A percentile compares a stretch with the other conserved stretches of the same genome.
Conservation (phyloP, 768 basidiomycete genomes). For the Agrocybe praecox region DNA sequence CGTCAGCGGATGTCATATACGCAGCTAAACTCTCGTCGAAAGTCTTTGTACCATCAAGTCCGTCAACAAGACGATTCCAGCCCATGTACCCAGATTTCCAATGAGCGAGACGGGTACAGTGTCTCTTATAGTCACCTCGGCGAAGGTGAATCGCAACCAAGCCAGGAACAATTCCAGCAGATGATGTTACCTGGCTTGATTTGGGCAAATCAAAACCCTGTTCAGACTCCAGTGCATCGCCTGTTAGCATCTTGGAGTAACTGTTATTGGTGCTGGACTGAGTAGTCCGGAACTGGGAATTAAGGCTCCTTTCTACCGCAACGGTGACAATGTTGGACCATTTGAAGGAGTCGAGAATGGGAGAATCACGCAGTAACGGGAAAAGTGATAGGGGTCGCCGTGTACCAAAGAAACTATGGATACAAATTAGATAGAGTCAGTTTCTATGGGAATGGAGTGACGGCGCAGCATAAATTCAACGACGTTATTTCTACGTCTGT, state of each 20-base stretch:
- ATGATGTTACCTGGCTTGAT: too few relatives aligned
- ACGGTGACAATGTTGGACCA: slow-evolving; percentile 61
- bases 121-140: slow-evolving; percentile 57
- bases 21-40: not conserved
- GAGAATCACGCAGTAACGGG: slow-evolving; percentile 44
- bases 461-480: not conserved
- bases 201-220: too few relatives aligned
- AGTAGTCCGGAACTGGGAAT: slow-evolving; percentile 38
- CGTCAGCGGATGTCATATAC: not conserved
- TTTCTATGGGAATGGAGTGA: too few relatives aligned
- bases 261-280: not conserved
- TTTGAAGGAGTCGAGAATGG: slow-evolving; percentile 47
- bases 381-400: slow-evolving; percentile 43
- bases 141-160: slow-evolving; percentile 59
- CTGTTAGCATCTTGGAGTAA: not conserved
- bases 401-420: slow-evolving; percentile 47
- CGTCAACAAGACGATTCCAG: slow-evolving; percentile 44
- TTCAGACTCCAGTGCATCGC: too few relatives aligned
- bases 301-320: slow-evolving; percentile 53
- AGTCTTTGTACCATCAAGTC: not conserved
- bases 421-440: too few relatives aligned
- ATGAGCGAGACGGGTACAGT: slow-evolving; percentile 51
- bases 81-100: slow-evolving; percentile 52
- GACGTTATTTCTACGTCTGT: too few relatives aligned
- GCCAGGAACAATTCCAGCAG: slow-evolving; percentile 24